phyloP scores from a whole-genome alignment of 2,329 filamentous ascomycete genomes.

The Cladophialophora psammophila region DNA sequence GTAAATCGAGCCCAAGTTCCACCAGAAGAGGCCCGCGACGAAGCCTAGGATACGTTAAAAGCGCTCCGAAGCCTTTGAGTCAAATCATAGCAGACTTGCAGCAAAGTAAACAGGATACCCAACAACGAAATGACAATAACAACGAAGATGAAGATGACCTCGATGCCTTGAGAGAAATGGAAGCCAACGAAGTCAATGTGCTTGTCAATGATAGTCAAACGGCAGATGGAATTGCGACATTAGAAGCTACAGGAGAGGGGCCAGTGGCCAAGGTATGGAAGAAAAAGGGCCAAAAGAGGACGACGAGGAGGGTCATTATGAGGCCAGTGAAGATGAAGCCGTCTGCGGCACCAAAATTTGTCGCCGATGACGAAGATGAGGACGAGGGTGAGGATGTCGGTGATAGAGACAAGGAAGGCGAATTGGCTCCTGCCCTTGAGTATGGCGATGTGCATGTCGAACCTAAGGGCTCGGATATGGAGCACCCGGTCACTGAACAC shows the following conservation, averaged over 20 bases:
- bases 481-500: slow-evolving; percentile 22
- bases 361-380: slow-evolving; percentile 34
- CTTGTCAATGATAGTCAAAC: slow-evolving; percentile 50
- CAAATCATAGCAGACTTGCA: slow-evolving; percentile 36
- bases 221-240: slow-evolving; percentile 21
- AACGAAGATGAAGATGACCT: slow-evolving; percentile 53
- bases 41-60: slow-evolving; percentile 24
- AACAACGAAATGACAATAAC: slow-evolving; percentile 7
- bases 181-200: slow-evolving; percentile 45
- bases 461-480: slow-evolving; percentile 16
- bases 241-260: slow-evolving; percentile 28
- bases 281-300: slow-evolving; percentile 59
- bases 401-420: slow-evolving; percentile 11
- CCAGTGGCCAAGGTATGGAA: slow-evolving; percentile 45
- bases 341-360: slow-evolving; percentile 33
- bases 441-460: neutral
- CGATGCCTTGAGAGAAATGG: slow-evolving; percentile 54
- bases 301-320: slow-evolving; percentile 54
- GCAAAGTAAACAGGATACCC: slow-evolving; percentile 11
- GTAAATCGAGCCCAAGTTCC: slow-evolving; percentile 18
- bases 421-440: slow-evolving; percentile 13
- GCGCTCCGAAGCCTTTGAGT: slow-evolving; percentile 32
- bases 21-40: slow-evolving; percentile 28
- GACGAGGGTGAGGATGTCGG: slow-evolving; percentile 36
- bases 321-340: slow-evolving; percentile 46